phyloP scores from a whole-genome alignment of 2,329 filamentous ascomycete species.

The Fusarium lateritium region DNA sequence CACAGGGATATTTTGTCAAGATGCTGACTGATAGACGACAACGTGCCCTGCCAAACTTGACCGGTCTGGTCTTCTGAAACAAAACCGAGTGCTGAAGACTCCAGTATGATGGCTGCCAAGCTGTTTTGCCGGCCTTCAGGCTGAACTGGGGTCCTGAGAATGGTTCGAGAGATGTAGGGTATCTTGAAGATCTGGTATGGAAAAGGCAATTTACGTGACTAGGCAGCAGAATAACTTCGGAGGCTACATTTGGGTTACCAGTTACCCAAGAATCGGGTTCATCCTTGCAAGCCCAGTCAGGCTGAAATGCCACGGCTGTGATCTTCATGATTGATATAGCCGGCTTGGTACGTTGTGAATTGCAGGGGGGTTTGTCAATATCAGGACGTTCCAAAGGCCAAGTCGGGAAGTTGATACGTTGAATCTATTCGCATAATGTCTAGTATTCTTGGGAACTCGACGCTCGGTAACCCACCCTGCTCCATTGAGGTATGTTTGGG shows the following conservation, averaged over 20 bases:
- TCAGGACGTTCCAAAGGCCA: background rate
- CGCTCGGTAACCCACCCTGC: background rate
- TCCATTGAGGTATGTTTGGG: background rate
- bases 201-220: constrained; percentile 17
- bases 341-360: background rate
- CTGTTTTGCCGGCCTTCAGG: constrained; percentile 19
- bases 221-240: constrained; percentile 16
- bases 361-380: constrained; percentile 9
- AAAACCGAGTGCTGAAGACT: background rate
- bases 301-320: constrained; percentile 4
- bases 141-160: constrained; percentile 18
- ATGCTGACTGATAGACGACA: constrained; percentile 11
- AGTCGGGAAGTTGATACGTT: background rate
- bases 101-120: constrained; percentile 22
- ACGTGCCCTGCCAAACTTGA: constrained; percentile 11
- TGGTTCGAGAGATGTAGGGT: constrained; percentile 3
- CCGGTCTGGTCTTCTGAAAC: constrained; percentile 33
- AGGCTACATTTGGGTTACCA: constrained; percentile 6
- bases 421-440: constrained; percentile 1
- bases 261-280: constrained; percentile 22
- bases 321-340: constrained; percentile 13
- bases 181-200: constrained; percentile 22
- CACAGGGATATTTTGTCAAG: constrained; percentile 20
- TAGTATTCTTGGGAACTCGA: background rate
- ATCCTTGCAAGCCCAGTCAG: constrained; percentile 9